phyloP scores from a whole-genome alignment of 2,329 filamentous ascomycete species.

The Neurospora crassa region DNA sequence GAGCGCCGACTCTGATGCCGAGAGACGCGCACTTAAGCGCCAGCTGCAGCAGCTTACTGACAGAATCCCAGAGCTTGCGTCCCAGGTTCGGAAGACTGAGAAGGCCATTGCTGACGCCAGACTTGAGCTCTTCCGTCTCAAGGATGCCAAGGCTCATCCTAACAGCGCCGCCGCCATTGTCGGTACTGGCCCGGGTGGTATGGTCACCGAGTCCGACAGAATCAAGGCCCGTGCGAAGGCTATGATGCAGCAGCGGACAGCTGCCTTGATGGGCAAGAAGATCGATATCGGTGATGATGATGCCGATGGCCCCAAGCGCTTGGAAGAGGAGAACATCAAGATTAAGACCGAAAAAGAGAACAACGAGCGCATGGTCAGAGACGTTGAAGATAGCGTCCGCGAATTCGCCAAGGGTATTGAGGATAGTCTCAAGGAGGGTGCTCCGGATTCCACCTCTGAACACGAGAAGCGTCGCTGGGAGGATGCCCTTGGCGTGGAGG shows the following conservation, averaged over 20 bases:
- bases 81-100: constrained; percentile 82
- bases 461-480: constrained; percentile 94
- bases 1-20: constrained; percentile 74
- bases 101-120: constrained; percentile 86
- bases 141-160: constrained; percentile 86
- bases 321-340: constrained; percentile 80
- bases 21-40: constrained; percentile 74
- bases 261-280: constrained; percentile 81
- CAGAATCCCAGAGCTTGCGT: constrained; percentile 83
- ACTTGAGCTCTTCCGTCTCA: constrained; percentile 85
- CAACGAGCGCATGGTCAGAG: constrained; percentile 91
- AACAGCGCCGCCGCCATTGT: constrained; percentile 71
- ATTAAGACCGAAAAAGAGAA: constrained; percentile 80
- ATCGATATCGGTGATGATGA: constrained; percentile 60
- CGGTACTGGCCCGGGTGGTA: constrained; percentile 84
- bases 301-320: constrained; percentile 66
- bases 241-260: constrained; percentile 97
- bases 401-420: constrained; percentile 82
- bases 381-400: constrained; percentile 91
- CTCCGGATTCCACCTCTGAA: constrained; percentile 65
- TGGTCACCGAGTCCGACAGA: constrained; percentile 85
- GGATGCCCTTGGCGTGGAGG: constrained; percentile 89
- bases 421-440: constrained; percentile 75
- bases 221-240: constrained; percentile 92
- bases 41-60: constrained; percentile 85